Evolutionary conservation across 2,329 filamentous ascomycete genomes (phyloP).

Genomic region (Fonsecaea multimorphosa): DNA sequence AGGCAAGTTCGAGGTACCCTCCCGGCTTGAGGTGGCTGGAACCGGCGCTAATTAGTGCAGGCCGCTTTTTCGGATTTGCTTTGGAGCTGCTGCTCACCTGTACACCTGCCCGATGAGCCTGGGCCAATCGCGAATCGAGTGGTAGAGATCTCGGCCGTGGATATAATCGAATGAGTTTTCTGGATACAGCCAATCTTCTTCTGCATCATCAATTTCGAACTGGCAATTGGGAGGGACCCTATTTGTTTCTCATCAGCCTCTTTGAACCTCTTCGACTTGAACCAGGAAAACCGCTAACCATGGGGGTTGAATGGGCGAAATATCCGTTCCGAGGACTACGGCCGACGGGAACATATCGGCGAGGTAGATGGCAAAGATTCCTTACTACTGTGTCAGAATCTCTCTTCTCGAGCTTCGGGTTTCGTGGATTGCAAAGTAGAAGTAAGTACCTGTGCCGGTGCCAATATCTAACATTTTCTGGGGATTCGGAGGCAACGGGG

Average conservation of each 20-base stretch:
- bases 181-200: conserved; percentile 40
- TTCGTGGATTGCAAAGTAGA: not conserved
- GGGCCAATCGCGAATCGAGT: conserved; percentile 24
- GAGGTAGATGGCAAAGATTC: conserved; percentile 44
- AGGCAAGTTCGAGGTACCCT: conserved; percentile 42
- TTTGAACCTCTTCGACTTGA: not conserved
- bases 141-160: conserved; percentile 40
- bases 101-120: conserved; percentile 26
- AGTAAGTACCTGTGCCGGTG: conserved; percentile 25
- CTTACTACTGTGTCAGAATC: conserved; percentile 5
- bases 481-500: conserved; percentile 29
- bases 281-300: conserved; percentile 40
- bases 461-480: conserved; percentile 35
- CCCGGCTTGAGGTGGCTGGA: conserved; percentile 43
- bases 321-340: conserved; percentile 55
- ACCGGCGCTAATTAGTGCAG: conserved; percentile 32
- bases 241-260: not conserved
- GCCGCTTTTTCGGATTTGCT: conserved; percentile 23
- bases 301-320: conserved; percentile 57
- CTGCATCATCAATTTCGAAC: conserved; percentile 44
- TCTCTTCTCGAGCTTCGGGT: not conserved
- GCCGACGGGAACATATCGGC: conserved; percentile 48
- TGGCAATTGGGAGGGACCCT: conserved; percentile 41
- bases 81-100: not conserved
- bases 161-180: conserved; percentile 43